A percentile compares a stretch with the other conserved stretches of the same genome.
Evolutionary conservation across 768 basidiomycete genomes (phyloP).

Genomic region (Suillus spraguei): DNA sequence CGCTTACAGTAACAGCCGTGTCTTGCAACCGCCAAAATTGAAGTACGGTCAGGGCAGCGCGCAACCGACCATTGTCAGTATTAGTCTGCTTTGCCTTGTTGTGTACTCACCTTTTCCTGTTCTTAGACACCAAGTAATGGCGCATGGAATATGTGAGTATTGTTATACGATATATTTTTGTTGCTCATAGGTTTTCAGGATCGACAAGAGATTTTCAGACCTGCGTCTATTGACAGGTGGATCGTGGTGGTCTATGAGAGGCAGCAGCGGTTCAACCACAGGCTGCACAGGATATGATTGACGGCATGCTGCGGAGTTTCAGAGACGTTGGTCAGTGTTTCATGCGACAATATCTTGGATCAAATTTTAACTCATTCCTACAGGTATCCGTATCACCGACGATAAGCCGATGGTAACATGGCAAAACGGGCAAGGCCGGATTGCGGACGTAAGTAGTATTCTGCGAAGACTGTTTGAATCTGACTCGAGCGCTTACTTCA

Average conservation of each 20-base stretch:
- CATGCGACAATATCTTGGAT: neutral
- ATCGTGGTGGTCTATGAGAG: conserved; percentile 69
- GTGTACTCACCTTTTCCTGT: conserved; percentile 9
- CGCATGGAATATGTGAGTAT: conserved; percentile 73
- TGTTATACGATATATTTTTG: conserved; percentile 3
- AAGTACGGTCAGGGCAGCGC: conserved; percentile 63
- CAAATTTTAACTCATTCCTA: neutral
- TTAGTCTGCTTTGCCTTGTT: conserved; percentile 5
- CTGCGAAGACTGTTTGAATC: neutral
- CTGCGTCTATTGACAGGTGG: conserved; percentile 58
- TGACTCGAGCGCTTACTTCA: conserved; percentile 20
- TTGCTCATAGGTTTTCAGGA: conserved; percentile 41
- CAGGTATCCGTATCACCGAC: conserved; percentile 62
- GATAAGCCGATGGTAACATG: conserved; percentile 49
- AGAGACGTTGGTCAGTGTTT: conserved; percentile 56
- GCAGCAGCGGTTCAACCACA: conserved; percentile 52
- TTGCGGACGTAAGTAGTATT: conserved; percentile 42
- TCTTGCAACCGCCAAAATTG: conserved; percentile 64
- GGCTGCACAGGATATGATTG: conserved; percentile 56
- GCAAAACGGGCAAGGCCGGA: conserved; percentile 59
- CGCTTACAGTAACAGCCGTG: conserved; percentile 63
- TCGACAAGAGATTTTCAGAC: conserved; percentile 71
- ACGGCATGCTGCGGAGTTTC: conserved; percentile 51
- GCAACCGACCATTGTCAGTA: conserved; percentile 57
- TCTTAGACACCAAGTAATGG: conserved; percentile 63